Conservation (phyloP, 192 early-diverging fungal genomes). For the Gryganskiella cystojenkinii region DNA sequence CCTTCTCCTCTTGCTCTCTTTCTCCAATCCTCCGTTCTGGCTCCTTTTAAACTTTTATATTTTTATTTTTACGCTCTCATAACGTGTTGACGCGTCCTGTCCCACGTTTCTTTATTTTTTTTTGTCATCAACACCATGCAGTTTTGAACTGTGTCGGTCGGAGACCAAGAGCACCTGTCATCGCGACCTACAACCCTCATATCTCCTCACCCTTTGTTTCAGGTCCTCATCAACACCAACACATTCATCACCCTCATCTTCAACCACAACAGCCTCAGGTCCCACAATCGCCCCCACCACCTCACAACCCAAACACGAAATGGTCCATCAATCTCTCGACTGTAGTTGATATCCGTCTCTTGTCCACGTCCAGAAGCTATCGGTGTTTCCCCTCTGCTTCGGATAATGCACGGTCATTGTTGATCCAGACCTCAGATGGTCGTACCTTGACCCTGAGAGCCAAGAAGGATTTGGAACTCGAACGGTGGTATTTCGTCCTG, state of each 20-base stretch:
- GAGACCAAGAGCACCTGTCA: constrained; percentile 7
- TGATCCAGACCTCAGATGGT: constrained; percentile 23
- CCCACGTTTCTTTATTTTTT: neutral
- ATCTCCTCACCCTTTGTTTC: constrained; percentile 44
- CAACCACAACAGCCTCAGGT: no score
- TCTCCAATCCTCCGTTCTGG: no score
- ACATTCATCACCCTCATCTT: no score
- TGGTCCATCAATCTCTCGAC: constrained; percentile 26
- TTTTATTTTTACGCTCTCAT: no score
- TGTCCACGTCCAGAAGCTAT: constrained; percentile 3
- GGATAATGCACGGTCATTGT: constrained; percentile 8
- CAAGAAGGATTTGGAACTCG: constrained; percentile 30
- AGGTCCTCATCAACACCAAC: no score
- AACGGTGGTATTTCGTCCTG: constrained; percentile 35
- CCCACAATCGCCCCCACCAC: neutral
- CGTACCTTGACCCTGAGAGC: constrained; percentile 14
- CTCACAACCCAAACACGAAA: constrained; percentile 29
- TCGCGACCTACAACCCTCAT: constrained; percentile 33
- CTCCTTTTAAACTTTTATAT: no score
- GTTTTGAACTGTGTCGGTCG: constrained; percentile 32
- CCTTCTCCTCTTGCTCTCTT: no score
- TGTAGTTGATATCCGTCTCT: constrained; percentile 17
- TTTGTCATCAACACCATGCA: no score
- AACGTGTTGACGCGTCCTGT: no score
- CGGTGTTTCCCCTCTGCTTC: constrained; percentile 22